These are phyloP conservation scores for Schizophyllum amplum DNA, from an alignment of 1,284 basidiomycete species.

Conservation along the genomic window DNA sequence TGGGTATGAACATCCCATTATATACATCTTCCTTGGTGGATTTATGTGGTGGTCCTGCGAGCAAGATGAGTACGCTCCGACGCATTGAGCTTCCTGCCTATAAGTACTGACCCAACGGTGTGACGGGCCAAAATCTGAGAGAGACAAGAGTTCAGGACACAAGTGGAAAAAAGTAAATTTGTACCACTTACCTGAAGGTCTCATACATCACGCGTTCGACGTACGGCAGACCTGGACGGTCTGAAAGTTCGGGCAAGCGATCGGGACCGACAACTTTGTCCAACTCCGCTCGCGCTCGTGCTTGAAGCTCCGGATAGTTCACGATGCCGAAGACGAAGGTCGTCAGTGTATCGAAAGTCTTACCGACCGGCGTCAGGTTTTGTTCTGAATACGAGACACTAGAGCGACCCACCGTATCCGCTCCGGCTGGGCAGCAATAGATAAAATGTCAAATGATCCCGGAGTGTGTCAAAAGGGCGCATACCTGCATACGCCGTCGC, in stretches of 20 bases:
- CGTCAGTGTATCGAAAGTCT: neutral
- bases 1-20: constrained; percentile 28
- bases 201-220: constrained; percentile 34
- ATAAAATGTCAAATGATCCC: too few relatives aligned
- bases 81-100: neutral
- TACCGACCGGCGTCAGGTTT: too few relatives aligned
- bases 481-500: neutral
- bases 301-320: constrained; percentile 27
- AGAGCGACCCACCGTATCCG: neutral
- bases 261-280: constrained; percentile 28
- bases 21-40: constrained; percentile 32
- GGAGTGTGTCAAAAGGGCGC: too few relatives aligned
- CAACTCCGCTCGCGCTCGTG: constrained; percentile 32
- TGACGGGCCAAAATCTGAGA: neutral
- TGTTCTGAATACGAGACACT: too few relatives aligned
- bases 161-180: neutral
- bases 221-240: constrained; percentile 29
- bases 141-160: neutral
- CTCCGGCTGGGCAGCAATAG: too few relatives aligned
- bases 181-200: constrained; percentile 18
- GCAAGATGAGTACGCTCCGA: neutral
- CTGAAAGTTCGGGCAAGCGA: constrained; percentile 30
- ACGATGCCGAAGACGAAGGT: constrained; percentile 1
- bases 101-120: constrained; percentile 1
- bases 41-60: constrained; percentile 11